phyloP scores from a whole-genome alignment of 2,329 filamentous ascomycete species.

The Chaetoscypha palmicola region DNA sequence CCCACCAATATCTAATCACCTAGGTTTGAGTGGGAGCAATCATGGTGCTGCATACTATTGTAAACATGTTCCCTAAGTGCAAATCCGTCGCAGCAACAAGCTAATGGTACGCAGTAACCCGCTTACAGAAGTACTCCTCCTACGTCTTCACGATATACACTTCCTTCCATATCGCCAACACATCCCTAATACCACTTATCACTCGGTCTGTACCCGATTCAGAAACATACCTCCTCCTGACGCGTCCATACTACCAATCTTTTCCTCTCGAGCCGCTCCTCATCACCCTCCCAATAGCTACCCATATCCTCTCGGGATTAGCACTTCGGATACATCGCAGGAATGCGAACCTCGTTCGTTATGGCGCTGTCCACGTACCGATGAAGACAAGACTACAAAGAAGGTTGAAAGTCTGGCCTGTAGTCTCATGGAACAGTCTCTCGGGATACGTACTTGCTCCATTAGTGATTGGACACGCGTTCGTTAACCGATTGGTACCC shows the following conservation, averaged over 20 bases:
- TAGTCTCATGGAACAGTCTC: constrained; percentile 59
- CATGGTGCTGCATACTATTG: constrained; percentile 70
- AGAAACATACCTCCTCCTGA: constrained; percentile 83
- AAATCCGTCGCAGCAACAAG: constrained; percentile 26
- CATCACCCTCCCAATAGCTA: constrained; percentile 64
- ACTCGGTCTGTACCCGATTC: constrained; percentile 66
- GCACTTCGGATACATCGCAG: constrained; percentile 69
- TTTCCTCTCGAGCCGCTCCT: constrained; percentile 72
- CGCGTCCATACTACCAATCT: constrained; percentile 87
- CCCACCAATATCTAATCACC: constrained; percentile 31
- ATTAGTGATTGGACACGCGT: constrained; percentile 63
- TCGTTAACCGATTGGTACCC: constrained; percentile 70
- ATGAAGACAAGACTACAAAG: constrained; percentile 38
- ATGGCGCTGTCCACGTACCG: constrained; percentile 58
- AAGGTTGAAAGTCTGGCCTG: constrained; percentile 44
- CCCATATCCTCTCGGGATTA: constrained; percentile 72
- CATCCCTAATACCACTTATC: constrained; percentile 69
- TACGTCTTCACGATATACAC: constrained; percentile 77
- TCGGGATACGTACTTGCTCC: constrained; percentile 65
- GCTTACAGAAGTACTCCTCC: constrained; percentile 81
- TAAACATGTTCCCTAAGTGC: constrained; percentile 31
- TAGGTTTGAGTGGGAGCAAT: constrained; percentile 55
- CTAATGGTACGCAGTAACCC: constrained; percentile 47
- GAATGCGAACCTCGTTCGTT: constrained; percentile 62
- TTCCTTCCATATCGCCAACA: constrained; percentile 71